Evolutionary conservation across 2,329 filamentous ascomycete species (phyloP), one percentile per base, ranked within the genome.

Genomic region (Sclerotinia borealis): DNA sequence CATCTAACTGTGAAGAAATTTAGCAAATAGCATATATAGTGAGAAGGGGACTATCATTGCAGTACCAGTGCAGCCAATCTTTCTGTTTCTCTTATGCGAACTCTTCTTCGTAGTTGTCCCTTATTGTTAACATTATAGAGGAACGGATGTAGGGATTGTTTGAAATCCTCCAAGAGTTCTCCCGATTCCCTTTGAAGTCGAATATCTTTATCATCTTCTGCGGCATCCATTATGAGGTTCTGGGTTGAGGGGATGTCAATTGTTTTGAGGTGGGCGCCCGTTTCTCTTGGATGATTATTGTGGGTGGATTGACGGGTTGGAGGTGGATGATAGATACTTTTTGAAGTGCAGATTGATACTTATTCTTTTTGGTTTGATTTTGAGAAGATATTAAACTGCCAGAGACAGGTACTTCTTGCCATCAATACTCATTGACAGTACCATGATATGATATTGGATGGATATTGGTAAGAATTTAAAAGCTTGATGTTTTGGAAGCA

Each of bases 151-250:
- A 89, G 74, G 6, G 81, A 81, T 60, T 75, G 75, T 72, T 85
- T 80, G 68, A 88, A 82, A 67, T 87, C 84, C 58, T 76, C 76
- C 22, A 89, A 79, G 64, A 88, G 78, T 64, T 87, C 84, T 10
- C 76, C 77, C 2, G 86, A 86, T 62, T 81, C 77, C 69, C 82
- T 84, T 68, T 87, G 84, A 62, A 89, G 80, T 73, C 85, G 82
- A 62, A 87, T 77, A 69, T 89, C 86, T 63, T 79, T 74, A 56
- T 89, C 86, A 36, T 81, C 79, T 49, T 87, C 85, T 39, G 80
- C 74, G 22, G 79, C 83, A 67, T 89, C 86, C 85, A 88, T 88
- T 41, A 11, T 67, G 19, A 45, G 43, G 8, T 25, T 47, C 13
- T 36, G 34, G 34, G 19, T 31, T 15, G 41, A n/a, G 25, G 37